These are phyloP conservation scores for Oryza meridionalis DNA, from an alignment of 176 grass and related monocot species.

Conservation along the genomic window DNA sequence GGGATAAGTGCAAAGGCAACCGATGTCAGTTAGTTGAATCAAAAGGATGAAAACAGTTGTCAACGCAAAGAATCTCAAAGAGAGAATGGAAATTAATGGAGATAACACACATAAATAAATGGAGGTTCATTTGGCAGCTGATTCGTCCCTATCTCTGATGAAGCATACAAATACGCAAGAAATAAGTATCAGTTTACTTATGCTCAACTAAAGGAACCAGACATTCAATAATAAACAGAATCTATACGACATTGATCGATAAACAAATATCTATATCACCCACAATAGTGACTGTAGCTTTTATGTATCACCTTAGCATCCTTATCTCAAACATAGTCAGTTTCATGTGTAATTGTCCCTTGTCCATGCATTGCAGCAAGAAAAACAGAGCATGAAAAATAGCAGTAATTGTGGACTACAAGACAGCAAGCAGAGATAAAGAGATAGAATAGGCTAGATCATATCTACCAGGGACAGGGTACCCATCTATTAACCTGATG, in stretches of 20 bases:
- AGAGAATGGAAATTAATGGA: background rate
- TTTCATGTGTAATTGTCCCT: background rate
- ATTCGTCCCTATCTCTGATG: slow-evolving; percentile 1
- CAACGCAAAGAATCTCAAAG: background rate
- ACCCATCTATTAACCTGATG: background rate
- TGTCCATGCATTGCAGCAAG: background rate
- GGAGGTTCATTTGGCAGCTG: background rate
- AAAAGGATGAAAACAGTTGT: background rate
- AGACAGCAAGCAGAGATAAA: background rate
- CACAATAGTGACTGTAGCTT: background rate
- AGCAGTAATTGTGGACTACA: background rate
- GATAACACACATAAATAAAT: background rate
- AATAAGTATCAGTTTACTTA: background rate
- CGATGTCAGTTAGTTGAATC: background rate
- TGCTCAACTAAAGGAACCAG: background rate
- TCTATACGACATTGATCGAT: background rate
- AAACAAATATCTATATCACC: background rate
- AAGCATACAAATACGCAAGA: background rate
- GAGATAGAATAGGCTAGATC: background rate
- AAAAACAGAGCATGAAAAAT: background rate
- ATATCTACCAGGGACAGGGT: background rate
- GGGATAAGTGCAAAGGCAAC: background rate
- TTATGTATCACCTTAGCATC: background rate
- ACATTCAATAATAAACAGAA: slow-evolving; percentile 19
- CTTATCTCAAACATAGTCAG: background rate